A percentile compares a stretch with the other conserved stretches of the same genome.
Conservation (phyloP, 2,329 filamentous ascomycete species). For the Sporothrix pallida region DNA sequence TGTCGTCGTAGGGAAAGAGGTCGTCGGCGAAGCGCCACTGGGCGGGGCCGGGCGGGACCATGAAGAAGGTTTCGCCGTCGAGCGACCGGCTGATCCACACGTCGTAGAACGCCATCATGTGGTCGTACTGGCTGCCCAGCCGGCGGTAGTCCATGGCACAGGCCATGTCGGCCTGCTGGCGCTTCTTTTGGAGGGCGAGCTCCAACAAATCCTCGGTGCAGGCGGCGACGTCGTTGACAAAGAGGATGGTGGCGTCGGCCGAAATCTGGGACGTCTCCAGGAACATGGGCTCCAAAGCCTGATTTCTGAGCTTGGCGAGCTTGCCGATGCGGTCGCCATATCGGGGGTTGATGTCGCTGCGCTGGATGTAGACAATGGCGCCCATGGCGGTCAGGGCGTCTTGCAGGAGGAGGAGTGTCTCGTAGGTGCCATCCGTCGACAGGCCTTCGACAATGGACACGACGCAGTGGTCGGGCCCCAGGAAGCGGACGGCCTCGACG, state of each 20-base stretch:
- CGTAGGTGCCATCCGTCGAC: slow-evolving; percentile 19
- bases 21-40: slow-evolving; percentile 21
- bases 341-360: slow-evolving; percentile 17
- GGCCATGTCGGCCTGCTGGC: slow-evolving; percentile 24
- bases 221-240: slow-evolving; percentile 22
- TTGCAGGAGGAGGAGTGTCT: background rate
- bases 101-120: slow-evolving; percentile 17
- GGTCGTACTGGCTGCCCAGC: background rate
- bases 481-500: slow-evolving; percentile 17
- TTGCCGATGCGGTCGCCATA: slow-evolving; percentile 26
- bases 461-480: slow-evolving; percentile 7
- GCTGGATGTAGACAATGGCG: slow-evolving; percentile 13
- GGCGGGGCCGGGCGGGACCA: background rate
- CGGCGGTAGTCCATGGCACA: slow-evolving; percentile 24
- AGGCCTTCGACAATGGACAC: slow-evolving; percentile 16
- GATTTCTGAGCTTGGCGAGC: slow-evolving; percentile 27
- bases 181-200: background rate
- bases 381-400: background rate
- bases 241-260: background rate
- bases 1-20: slow-evolving; percentile 6
- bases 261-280: background rate
- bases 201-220: slow-evolving; percentile 20
- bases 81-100: background rate
- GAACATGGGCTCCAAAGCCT: slow-evolving; percentile 13
- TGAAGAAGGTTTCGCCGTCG: slow-evolving; percentile 15